Evolutionary conservation across 495 filamentous ascomycete species (phyloP).

Genomic region (Umbilicaria muhlenbergii): DNA sequence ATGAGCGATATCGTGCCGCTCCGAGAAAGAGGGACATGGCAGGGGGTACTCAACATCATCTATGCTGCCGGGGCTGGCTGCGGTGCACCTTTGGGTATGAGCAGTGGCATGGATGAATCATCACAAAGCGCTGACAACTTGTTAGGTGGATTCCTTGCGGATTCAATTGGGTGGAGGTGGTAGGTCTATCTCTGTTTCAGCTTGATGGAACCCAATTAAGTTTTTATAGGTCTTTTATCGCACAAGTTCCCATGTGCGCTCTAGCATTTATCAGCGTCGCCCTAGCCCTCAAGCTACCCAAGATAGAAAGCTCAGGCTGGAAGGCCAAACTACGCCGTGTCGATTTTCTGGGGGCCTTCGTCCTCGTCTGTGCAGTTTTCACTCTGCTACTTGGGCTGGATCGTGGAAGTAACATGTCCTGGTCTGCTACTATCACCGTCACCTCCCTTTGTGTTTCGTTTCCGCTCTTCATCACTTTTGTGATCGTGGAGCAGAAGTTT

Average conservation of each 20-base stretch:
- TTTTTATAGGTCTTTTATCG: conserved; percentile 45
- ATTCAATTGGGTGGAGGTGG: conserved; percentile 75
- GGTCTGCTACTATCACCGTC: conserved; percentile 44
- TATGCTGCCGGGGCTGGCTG: conserved; percentile 52
- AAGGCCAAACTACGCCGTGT: conserved; percentile 52
- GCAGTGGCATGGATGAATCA: too few relatives aligned
- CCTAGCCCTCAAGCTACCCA: conserved; percentile 45
- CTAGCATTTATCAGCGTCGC: conserved; percentile 50
- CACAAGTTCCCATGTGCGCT: conserved; percentile 54
- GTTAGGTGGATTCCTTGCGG: conserved; percentile 49
- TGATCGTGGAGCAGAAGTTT: conserved; percentile 54
- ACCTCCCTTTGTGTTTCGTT: conserved; percentile 39
- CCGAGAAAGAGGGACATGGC: conserved; percentile 64
- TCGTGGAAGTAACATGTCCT: conserved; percentile 59
- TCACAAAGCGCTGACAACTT: too few relatives aligned
- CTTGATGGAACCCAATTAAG: not conserved
- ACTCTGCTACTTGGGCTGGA: conserved; percentile 62
- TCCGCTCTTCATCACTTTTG: conserved; percentile 48
- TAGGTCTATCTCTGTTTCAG: conserved; percentile 17
- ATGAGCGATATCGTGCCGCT: conserved; percentile 65
- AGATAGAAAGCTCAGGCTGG: conserved; percentile 38
- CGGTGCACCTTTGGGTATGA: conserved; percentile 54
- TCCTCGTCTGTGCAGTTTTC: conserved; percentile 57
- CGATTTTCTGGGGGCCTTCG: conserved; percentile 63
- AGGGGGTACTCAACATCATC: conserved; percentile 71